Base-by-base conservation (phyloP, 305 asterid species). In the Rubia balearica region DNA sequence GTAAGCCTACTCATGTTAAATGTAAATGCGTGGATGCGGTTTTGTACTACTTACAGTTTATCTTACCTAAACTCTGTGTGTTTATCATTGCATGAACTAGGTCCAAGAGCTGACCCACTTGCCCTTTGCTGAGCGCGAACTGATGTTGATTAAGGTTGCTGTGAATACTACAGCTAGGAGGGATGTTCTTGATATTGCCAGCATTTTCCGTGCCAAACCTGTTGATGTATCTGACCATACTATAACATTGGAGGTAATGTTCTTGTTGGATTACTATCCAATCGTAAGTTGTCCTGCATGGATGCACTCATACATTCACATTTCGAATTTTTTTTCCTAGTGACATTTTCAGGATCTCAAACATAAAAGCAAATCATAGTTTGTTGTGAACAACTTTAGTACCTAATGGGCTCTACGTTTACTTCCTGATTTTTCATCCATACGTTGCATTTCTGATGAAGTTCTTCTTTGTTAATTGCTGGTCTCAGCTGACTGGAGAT, bases 201-300 rank as follows among this genome's bases (percentile, higher is more conserved):
- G 72, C 74, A 93, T 93, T 76, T 93, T 93, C 78, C 85, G 96
- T 60, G 96, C 96, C 76, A 93, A 89, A 82, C 89, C 97, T 56
- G 92, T 93, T 49, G 98, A 93, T 80, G 96, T 93, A 61, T 93
- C 97, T 70, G 98, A 85, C 85, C 98, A 93, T 72, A 93, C 98
- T 68, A 73, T 90, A 72, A 89, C 98, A 43, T 72, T 93, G 74
- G 92, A 93, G 97, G 97, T 90, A 71, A 65, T 41, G 42, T 41
- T 71, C 69, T 74, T 27, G 72, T 65, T 69, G 67, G 63, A 72
- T 51, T 51, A 51, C 21, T 51, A 7, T 51, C 59, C 59, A 51
- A 51, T 21, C 38, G 38, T 33, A 33, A 33, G 4, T 33, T 2
- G n/a, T 48, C 17, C 53, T 46, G 53, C 53, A 12, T 14, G 71